Base-by-base conservation (phyloP, 23 red algal genomes). In the Cyanidiococcus yangmingshanensis region DNA sequence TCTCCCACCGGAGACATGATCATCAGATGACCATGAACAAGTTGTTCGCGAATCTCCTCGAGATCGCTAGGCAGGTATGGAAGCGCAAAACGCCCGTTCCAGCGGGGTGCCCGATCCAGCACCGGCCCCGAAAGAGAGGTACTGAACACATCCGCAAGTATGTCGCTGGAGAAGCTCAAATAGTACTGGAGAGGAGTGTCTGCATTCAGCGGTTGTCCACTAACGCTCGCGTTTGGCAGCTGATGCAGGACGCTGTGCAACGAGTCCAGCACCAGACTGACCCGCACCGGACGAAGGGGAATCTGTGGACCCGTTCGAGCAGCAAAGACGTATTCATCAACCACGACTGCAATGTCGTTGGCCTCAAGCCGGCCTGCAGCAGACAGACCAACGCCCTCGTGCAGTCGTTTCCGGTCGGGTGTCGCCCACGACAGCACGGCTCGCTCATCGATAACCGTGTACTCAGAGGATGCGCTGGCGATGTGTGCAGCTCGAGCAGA, bases 51-150 rank as follows among this genome's bases (percentile, higher is more conserved):
- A 25, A 71, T 32, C 27, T 71, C 63, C n/a, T 12, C 63, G 7
- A 71, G n/a, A 2, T 71, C 63, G 63, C 63, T 71, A 29, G 63
- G 63, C 63, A 71, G 63, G 32, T 32, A 71, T 29, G 63, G 63
- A 12, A 71, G 63, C 27, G 63, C 32, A 35, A 71, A 35, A 3
- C 63, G 63, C n/a, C 63, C 63, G 7, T 12, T 25, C 63, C 63
- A 71, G 12, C 63, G 63, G 3, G 63, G 63, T 2, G n/a, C n/a
- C 3, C 63, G 63, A 71, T 71, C 27, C 63, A 35, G 7, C 32
- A 71, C 32, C 63, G 63, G 63, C 15, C 32, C n/a, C 12, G 63
- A 71, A 7, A 35, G 63, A 12, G 63, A 29, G 16, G 63, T 71
- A 29, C n/a, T 35, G 7, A 71, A 71, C 12, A 35, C 27, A 25